Base-by-base conservation (phyloP, 805 yeast species). In the Ogataea sp. region DNA sequence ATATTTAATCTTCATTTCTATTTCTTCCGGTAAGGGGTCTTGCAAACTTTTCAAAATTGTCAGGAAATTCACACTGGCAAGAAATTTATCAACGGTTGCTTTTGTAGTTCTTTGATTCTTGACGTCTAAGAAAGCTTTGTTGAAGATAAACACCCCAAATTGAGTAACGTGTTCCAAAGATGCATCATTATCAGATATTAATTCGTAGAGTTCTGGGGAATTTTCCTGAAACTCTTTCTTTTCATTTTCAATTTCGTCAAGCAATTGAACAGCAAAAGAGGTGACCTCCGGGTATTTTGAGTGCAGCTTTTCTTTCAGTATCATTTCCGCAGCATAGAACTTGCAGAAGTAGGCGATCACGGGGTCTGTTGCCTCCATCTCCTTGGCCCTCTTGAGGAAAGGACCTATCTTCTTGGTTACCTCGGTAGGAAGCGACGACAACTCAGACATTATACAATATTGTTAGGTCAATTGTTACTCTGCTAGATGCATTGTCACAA, bases 321-420 rank as follows among this genome's bases (percentile, higher is more conserved):
- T 78, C 49, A 75, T 67, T 56, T 89, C 90, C 3, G 84, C 80
- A 0, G 88, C 84, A 52, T 82, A 80, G 37, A 82, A 55, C 56
- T 68, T 70, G 59, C 93, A 83, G 58, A 73, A 83, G 58, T 85
- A 86, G 5, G 90, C 67, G 23, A 86, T 71, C 10, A 80, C 61
- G 0, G 94, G 88, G 44, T 84, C 81, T 9, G 67, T 70, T 1
- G 49, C 43, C 16, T 61, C 66, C 31, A 85, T 51, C 48, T 87
- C 95, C 9, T 55, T 58, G 17, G 86, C 67, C 7, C 89, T 68
- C 6, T 65, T 58, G 15, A 79, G 57, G 45, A 56, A 78, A 0
- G 79, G 71, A 0, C 68, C 59, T 28, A 76, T 61, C 2, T 54
- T 44, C 46, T 66, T 66, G 34, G 49, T 36, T 3, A 67, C 52